Percentiles rank a stretch among this genome's conserved stretches.
These are phyloP conservation scores for Mariannaea sp. DNA, from an alignment of 2,329 filamentous ascomycete species.

Conservation along the genomic window DNA sequence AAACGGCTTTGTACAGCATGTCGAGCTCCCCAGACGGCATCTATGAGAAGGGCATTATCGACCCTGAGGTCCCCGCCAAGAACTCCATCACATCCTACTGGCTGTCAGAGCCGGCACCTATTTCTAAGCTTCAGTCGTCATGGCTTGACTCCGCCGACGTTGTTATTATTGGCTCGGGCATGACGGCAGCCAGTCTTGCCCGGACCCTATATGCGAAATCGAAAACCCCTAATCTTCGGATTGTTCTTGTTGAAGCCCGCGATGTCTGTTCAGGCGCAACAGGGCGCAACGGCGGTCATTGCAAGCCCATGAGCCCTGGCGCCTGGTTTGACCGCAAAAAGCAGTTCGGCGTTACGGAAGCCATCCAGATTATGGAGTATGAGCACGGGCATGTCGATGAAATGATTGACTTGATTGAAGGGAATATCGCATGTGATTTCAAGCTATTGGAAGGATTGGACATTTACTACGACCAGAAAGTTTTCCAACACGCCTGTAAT, in stretches of 20 bases:
- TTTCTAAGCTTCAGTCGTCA: constrained; percentile 18
- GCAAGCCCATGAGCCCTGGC: constrained; percentile 19
- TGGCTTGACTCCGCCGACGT: constrained; percentile 24
- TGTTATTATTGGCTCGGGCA: constrained; percentile 31
- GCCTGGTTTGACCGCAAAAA: constrained; percentile 18
- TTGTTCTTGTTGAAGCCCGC: constrained; percentile 27
- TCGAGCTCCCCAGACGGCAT: constrained; percentile 27
- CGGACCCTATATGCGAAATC: constrained; percentile 19
- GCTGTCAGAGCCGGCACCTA: constrained; percentile 19
- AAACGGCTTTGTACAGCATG: no score
- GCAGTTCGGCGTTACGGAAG: constrained; percentile 14
- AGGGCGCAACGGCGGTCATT: constrained; percentile 33
- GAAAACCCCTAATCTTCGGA: constrained; percentile 17
- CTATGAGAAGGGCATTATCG: constrained; percentile 28
- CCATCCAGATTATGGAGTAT: constrained; percentile 18
- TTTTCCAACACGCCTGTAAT: constrained; percentile 4
- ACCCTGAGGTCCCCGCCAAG: constrained; percentile 24
- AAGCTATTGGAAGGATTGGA: constrained; percentile 10
- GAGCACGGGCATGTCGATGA: constrained; percentile 18
- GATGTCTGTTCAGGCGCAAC: constrained; percentile 27
- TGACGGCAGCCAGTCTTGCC: constrained; percentile 25
- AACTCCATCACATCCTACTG: constrained; percentile 30
- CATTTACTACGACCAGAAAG: constrained; percentile 15
- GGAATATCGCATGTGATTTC: constrained; percentile 7
- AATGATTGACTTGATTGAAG: constrained; percentile 12